phyloP scores from a whole-genome alignment of 352 stramenopile species.

The Phytophthora hibernalis region DNA sequence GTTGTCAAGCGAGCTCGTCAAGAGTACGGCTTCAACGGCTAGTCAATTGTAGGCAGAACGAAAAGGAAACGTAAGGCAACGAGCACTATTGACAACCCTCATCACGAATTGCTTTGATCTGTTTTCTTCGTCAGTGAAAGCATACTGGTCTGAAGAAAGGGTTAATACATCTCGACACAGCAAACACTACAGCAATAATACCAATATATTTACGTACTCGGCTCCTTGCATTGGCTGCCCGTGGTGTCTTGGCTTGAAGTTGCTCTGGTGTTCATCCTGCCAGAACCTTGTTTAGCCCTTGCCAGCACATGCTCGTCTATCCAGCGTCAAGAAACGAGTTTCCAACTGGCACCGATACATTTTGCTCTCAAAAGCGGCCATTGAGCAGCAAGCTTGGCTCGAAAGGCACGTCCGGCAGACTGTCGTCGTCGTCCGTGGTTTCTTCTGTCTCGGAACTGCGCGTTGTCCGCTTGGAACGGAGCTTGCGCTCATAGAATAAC shows the following conservation, averaged over 20 bases:
- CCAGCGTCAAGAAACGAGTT: not conserved
- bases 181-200: conserved; percentile 27
- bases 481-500: conserved; percentile 91
- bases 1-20: conserved; percentile 83
- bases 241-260: conserved; percentile 4
- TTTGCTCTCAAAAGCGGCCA: conserved; percentile 24
- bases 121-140: not conserved
- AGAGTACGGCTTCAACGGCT: conserved; percentile 76
- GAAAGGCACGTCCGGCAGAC: conserved; percentile 58
- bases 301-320: not conserved
- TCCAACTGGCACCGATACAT: not conserved
- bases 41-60: conserved; percentile 8
- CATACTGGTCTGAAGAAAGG: too few relatives aligned
- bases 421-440: conserved; percentile 53
- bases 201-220: conserved; percentile 41
- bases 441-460: conserved; percentile 44
- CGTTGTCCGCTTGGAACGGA: conserved; percentile 44
- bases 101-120: conserved; percentile 8
- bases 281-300: not conserved
- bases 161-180: not conserved
- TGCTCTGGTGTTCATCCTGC: not conserved
- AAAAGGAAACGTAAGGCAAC: conserved; percentile 5
- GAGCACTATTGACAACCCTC: conserved; percentile 10
- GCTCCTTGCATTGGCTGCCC: not conserved
- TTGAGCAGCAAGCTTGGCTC: conserved; percentile 47